These are phyloP conservation scores for Pseudocercospora pini-densiflorae DNA, from an alignment of 2,329 filamentous ascomycete genomes.

Conservation along the genomic window DNA sequence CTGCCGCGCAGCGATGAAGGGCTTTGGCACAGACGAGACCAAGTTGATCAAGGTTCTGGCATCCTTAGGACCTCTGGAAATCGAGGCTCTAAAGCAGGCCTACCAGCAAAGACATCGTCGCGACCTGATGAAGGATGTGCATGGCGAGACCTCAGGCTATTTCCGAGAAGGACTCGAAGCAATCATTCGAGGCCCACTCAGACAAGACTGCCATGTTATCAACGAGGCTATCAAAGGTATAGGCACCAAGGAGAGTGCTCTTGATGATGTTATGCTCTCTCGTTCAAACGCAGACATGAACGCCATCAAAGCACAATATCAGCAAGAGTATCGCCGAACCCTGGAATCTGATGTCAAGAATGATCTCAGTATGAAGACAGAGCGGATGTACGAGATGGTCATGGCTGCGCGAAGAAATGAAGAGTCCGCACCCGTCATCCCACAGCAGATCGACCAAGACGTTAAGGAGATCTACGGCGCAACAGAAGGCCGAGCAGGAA, in stretches of 20 bases:
- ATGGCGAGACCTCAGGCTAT: conserved; percentile 74
- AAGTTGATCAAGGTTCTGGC: conserved; percentile 71
- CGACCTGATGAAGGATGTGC: conserved; percentile 74
- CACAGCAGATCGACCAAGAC: conserved; percentile 74
- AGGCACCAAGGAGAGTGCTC: conserved; percentile 82
- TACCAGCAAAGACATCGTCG: conserved; percentile 70
- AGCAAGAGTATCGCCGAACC: conserved; percentile 65
- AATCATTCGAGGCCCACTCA: conserved; percentile 76
- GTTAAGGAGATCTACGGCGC: conserved; percentile 77
- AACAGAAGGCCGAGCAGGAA: conserved; percentile 67
- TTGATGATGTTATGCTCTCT: conserved; percentile 84
- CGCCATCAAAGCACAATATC: conserved; percentile 82
- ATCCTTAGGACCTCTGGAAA: conserved; percentile 76
- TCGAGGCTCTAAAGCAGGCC: conserved; percentile 68
- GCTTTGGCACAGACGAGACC: conserved; percentile 87
- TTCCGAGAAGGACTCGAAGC: conserved; percentile 76
- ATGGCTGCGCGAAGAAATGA: conserved; percentile 75
- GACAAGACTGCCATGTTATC: conserved; percentile 73
- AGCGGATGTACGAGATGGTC: conserved; percentile 82
- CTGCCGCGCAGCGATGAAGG: conserved; percentile 85
- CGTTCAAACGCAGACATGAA: conserved; percentile 85
- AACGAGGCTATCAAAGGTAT: conserved; percentile 74
- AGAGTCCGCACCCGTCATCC: conserved; percentile 74
- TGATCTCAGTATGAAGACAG: conserved; percentile 85
- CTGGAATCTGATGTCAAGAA: conserved; percentile 74